phyloP scores from a whole-genome alignment of 2,329 filamentous ascomycete genomes.

The Zymoseptoria ardabiliae region DNA sequence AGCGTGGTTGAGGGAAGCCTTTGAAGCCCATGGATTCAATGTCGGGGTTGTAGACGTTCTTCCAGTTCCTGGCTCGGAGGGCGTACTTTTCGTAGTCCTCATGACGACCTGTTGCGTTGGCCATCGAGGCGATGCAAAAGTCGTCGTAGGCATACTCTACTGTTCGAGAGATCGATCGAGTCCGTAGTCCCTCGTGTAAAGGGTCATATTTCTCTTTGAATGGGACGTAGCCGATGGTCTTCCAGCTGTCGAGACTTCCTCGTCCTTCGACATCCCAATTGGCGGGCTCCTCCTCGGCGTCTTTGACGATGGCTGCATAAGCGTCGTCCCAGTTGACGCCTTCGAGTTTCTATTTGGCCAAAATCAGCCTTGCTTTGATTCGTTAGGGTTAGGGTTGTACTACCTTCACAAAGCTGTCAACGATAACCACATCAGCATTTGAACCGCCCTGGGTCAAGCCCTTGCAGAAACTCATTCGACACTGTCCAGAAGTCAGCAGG shows the following conservation, averaged over 20 bases:
- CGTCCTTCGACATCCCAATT: conserved; percentile 33
- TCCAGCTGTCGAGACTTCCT: conserved; percentile 35
- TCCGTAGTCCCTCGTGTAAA: conserved; percentile 56
- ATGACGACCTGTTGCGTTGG: conserved; percentile 47
- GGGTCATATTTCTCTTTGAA: conserved; percentile 18
- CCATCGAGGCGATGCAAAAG: conserved; percentile 58
- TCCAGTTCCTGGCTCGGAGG: conserved; percentile 56
- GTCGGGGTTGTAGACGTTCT: conserved; percentile 22
- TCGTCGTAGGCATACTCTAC: conserved; percentile 45
- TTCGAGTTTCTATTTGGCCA: conserved; percentile 32
- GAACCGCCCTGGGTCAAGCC: conserved; percentile 68
- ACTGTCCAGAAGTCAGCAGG: conserved; percentile 27
- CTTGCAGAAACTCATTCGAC: conserved; percentile 65
- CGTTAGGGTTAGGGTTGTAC: background rate
- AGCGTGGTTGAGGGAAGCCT: conserved; percentile 17
- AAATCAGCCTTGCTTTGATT: background rate
- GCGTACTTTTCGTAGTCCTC: conserved; percentile 51
- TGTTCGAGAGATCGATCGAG: conserved; percentile 34
- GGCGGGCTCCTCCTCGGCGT: conserved; percentile 24
- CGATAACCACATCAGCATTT: conserved; percentile 64
- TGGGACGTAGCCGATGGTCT: conserved; percentile 34
- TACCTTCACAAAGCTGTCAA: conserved; percentile 59
- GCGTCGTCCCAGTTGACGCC: conserved; percentile 36
- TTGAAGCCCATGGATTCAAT: conserved; percentile 17
- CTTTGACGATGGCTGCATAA: conserved; percentile 26